A percentile compares a stretch with the other conserved stretches of the same genome.
phyloP scores from a whole-genome alignment of 2,329 filamentous ascomycete species.

The Rasamsonia emersonii region DNA sequence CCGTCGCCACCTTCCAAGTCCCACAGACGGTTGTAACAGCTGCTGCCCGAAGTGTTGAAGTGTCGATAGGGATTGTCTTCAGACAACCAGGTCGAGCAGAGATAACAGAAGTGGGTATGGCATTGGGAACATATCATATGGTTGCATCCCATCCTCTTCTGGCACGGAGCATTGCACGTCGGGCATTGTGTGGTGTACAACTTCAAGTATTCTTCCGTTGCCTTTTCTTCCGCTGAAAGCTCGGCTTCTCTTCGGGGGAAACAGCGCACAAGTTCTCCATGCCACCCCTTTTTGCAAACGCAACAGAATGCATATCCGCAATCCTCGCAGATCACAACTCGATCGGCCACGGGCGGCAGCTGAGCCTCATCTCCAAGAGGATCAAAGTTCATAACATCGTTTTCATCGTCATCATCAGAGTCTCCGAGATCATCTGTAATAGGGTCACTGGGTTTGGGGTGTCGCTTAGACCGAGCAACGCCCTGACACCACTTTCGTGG shows the following conservation, averaged over 20 bases:
- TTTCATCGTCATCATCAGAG: slow-evolving; percentile 47
- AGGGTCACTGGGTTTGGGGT: slow-evolving; percentile 61
- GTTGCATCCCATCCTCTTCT: slow-evolving; percentile 92
- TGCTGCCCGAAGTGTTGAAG: slow-evolving; percentile 63
- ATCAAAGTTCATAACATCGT: slow-evolving; percentile 35
- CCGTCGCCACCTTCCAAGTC: slow-evolving; percentile 76
- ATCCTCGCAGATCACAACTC: slow-evolving; percentile 77
- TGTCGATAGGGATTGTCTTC: slow-evolving; percentile 77
- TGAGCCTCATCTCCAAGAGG: slow-evolving; percentile 34
- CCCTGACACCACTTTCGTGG: slow-evolving; percentile 89
- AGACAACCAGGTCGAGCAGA: slow-evolving; percentile 81
- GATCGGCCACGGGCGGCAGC: slow-evolving; percentile 48
- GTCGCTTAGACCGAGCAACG: slow-evolving; percentile 66
- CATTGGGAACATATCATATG: slow-evolving; percentile 94
- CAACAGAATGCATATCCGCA: slow-evolving; percentile 84
- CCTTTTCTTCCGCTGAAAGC: slow-evolving; percentile 74
- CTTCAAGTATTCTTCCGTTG: slow-evolving; percentile 74
- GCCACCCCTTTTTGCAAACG: slow-evolving; percentile 74
- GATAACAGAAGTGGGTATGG: slow-evolving; percentile 87
- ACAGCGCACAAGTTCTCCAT: slow-evolving; percentile 73
- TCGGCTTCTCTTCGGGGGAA: slow-evolving; percentile 57
- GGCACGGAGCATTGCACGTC: slow-evolving; percentile 72
- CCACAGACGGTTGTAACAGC: slow-evolving; percentile 82
- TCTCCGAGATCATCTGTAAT: slow-evolving; percentile 42
- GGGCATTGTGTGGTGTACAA: slow-evolving; percentile 80